These are phyloP conservation scores for Plasmodium gaboni DNA, from an alignment of 169 alveolate species.

Conservation along the genomic window DNA sequence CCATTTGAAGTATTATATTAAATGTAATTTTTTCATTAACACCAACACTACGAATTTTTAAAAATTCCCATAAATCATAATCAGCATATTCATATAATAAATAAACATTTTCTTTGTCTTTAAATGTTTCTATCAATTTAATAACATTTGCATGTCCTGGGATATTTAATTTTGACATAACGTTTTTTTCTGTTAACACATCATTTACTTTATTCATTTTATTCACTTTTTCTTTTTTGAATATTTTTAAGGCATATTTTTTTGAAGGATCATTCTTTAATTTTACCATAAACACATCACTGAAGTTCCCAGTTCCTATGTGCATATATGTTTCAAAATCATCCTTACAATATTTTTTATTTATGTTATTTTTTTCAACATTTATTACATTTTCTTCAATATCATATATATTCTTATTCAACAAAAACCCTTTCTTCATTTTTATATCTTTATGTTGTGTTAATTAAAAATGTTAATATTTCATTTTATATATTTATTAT, in stretches of 20 bases:
- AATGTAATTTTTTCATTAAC: conserved; percentile 80
- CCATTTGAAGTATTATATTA: conserved; percentile 83
- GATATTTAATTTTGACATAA: conserved; percentile 80
- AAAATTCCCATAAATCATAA: conserved; percentile 89
- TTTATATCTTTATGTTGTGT: conserved; percentile 25
- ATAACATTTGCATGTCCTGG: conserved; percentile 89
- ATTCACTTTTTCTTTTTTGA: conserved; percentile 83
- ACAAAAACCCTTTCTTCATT: conserved; percentile 70
- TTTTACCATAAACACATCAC: conserved; percentile 88
- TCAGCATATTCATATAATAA: conserved; percentile 86
- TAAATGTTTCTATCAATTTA: conserved; percentile 85
- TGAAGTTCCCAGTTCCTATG: conserved; percentile 87
- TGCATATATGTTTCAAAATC: conserved; percentile 86
- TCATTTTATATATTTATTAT: not conserved
- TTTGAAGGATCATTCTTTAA: conserved; percentile 81
- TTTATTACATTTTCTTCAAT: conserved; percentile 58
- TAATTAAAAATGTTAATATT: not conserved
- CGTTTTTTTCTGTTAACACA: conserved; percentile 85
- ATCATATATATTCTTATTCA: conserved; percentile 57
- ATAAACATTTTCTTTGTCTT: conserved; percentile 84
- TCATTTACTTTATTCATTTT: conserved; percentile 74
- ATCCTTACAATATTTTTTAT: conserved; percentile 78
- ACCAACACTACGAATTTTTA: conserved; percentile 82
- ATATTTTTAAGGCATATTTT: conserved; percentile 86
- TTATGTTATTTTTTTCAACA: conserved; percentile 21